phyloP scores from a whole-genome alignment of 2,329 filamentous ascomycete genomes.

The Talaromyces sp. region DNA sequence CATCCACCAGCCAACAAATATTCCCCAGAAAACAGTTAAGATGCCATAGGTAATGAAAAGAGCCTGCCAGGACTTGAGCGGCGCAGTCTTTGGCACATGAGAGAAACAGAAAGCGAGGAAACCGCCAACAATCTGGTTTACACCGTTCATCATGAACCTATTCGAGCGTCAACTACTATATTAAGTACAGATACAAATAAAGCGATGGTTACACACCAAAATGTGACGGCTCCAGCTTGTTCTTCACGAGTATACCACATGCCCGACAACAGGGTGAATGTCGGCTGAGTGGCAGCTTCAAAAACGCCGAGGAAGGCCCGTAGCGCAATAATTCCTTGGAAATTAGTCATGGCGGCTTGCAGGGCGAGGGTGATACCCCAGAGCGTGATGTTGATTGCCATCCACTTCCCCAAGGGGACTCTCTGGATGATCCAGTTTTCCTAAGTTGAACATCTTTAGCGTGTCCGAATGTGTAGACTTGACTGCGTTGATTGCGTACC shows the following conservation, averaged over 20 bases:
- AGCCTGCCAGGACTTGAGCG: constrained; percentile 64
- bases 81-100: constrained; percentile 49
- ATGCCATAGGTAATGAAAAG: constrained; percentile 55
- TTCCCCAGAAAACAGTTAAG: constrained; percentile 49
- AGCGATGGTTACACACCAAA: background rate
- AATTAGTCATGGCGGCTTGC: constrained; percentile 61
- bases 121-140: constrained; percentile 62
- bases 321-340: constrained; percentile 59
- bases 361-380: constrained; percentile 62
- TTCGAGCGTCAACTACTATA: constrained; percentile 28
- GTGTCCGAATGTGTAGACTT: background rate
- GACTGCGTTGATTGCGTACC: constrained; percentile 27
- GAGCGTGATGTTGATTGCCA: constrained; percentile 60
- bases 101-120: constrained; percentile 60
- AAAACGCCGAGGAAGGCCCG: constrained; percentile 67
- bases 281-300: constrained; percentile 66
- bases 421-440: constrained; percentile 58
- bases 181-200: background rate
- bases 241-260: constrained; percentile 29
- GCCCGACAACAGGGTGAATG: constrained; percentile 65
- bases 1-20: constrained; percentile 51
- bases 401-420: constrained; percentile 65
- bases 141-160: constrained; percentile 68
- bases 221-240: constrained; percentile 13
- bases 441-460: constrained; percentile 23